Base-by-base conservation (phyloP, 495 filamentous ascomycete genomes). In the Acidiella bohemica region DNA sequence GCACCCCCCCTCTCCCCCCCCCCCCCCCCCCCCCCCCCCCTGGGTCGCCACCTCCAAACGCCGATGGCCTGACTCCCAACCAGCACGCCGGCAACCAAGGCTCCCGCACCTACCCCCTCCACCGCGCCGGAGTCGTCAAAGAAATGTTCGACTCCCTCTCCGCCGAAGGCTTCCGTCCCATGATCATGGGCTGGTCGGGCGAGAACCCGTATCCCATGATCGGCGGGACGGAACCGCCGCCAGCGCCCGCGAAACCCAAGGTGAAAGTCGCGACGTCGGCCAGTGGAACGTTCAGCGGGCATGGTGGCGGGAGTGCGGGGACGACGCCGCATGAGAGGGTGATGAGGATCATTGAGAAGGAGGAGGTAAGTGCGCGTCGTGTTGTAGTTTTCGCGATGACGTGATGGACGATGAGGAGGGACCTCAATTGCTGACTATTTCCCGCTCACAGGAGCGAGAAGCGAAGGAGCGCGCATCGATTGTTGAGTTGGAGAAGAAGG, bases 161-260 rank as follows among this genome's bases (percentile, higher is more conserved):
- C 5, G 32, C 18, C 27, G 18, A 32, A 16, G 48, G 48, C 22
- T 47, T 51, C 34, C 37, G 48, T 2, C 48, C 48, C 9, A 39
- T 51, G 43, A 18, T 51, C 11, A 11, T 51, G 20, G 48, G 48
- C 20, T 51, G 35, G 40, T 33, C 34, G 5, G 39, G 20, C 22
- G 48, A 51, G 48, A 51, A 51, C 28, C 48, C 48, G 5, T 51
- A 42, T 30, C 48, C 43, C 19, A 43, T 42, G 48, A 47, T 51
- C 12, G 48, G 48, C 16, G 48, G 48, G 16, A 22, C 9, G 21
- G 42, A 50, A 33, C 42, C 43, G 4, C 32, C 39, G 13, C 33
- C 43, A 4, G 37, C 30, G 29, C 43, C 42, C 6, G 42, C 42
- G 35, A 42, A 42, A 19, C 38, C 43, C 20, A 51, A 38, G 32